Evolutionary conservation across 2,329 filamentous ascomycete genomes (phyloP), one percentile per base, ranked within the genome.

Genomic region (Penicillium occitanis): DNA sequence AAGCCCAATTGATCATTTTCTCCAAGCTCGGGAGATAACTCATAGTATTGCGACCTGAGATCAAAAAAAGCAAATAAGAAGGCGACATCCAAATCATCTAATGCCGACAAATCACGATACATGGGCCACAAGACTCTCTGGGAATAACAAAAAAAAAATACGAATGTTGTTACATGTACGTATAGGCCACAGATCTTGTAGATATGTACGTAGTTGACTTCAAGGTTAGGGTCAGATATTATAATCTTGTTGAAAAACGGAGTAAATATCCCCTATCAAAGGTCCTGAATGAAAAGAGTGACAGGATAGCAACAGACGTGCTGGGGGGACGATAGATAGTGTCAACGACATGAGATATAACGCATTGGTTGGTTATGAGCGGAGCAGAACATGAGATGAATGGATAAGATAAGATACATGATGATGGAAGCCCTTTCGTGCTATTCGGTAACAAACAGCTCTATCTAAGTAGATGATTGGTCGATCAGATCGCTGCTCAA

Each of bases 161-260:
- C 33, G 13, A 35, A 35, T 35, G 33, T 13, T 35, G 33, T 3
- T 30, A 8, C 19, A 19, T 19, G 19, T 19, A 33, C 30, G 7
- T 35, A 35, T 35, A 10, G 33, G 10, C 33, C 11, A 35, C 33
- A 10, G 33, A 35, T 33, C 30, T 13, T 13, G 40, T 30, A 61
- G 58, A 48, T 61, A 61, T 25, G 22, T 33, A 30, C 5, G 7
- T 10, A 14, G 17, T 13, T 7, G 42, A 61, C 11, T 33, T 33
- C 7, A 33, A 33, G 7, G 30, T 61, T 42, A 13, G 17, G 19
- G 30, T 50, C 58, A 61, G 42, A 61, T 17, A 48, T 50, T 28
- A 50, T 50, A 10, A 50, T 61, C 59, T 40, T 14, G 13, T 51
- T 37, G 59, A 51, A 51, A 37, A 61, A 13, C 17, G 44, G 59